Evolutionary conservation across 495 filamentous ascomycete genomes (phyloP).

Genomic region (Penicillium alfredii): DNA sequence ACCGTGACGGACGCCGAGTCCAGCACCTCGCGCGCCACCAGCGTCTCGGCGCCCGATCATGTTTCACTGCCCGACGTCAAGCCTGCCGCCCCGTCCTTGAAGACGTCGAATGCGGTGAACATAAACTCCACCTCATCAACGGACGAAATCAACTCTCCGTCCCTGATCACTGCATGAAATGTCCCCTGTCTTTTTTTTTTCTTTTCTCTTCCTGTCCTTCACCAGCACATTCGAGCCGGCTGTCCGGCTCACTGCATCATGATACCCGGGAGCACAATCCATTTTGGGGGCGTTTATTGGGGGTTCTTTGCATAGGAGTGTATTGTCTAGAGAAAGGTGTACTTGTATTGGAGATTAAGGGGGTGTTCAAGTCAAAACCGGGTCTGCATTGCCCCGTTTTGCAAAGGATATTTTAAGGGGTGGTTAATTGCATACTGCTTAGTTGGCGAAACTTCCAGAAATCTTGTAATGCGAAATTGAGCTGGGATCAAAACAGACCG

Average conservation of each 20-base stretch:
- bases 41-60: constrained; percentile 24
- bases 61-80: constrained; percentile 6
- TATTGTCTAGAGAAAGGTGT: too few species aligned
- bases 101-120: constrained; percentile 2
- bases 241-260: constrained; percentile 4
- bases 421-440: too few species aligned
- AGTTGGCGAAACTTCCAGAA: too few species aligned
- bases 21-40: constrained; percentile 30
- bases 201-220: background rate
- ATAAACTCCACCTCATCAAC: background rate
- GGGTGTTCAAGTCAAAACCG: too few species aligned
- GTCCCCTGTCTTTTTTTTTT: constrained; percentile 2
- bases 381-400: too few species aligned
- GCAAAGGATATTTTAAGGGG: too few species aligned
- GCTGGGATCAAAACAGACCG: too few species aligned
- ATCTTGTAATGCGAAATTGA: too few species aligned
- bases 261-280: constrained; percentile 18
- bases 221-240: background rate
- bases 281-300: too few species aligned
- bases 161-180: constrained; percentile 7
- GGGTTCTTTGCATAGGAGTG: too few species aligned
- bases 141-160: constrained; percentile 1
- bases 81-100: background rate
- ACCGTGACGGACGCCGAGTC: constrained; percentile 29
- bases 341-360: too few species aligned